Base-by-base conservation (phyloP, 805 yeast species). In the Candida maesae region DNA sequence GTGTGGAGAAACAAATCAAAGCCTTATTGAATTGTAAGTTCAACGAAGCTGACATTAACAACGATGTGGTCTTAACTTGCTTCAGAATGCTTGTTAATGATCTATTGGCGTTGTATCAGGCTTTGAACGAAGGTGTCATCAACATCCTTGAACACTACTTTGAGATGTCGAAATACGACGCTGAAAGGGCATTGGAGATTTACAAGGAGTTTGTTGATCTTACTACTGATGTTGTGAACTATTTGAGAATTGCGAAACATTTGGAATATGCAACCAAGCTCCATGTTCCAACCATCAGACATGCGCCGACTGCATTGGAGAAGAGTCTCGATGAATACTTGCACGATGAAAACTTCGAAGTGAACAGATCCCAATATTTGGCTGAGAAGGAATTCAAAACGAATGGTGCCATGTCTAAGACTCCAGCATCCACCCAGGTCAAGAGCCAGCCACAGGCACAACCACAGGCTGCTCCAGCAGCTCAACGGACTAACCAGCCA, bases 271-370 rank as follows among this genome's bases (percentile, higher is more conserved):
- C 89, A 11, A 89, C 97, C 3, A 89, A 89, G 55, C 68, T 91
- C 50, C 90, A 83, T 55, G 95, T 93, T 25, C 99, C 99, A 27
- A 90, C 95, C 12, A 90, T 93, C 46, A 87, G 87, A 59, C 99
- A 93, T 64, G 98, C 98, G 2, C 97, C 97, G 17, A 90, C 97
- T 2, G 93, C 95, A 19, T 71, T 93, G 49, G 84, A 95, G 3
- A 74, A 80, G 25, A 81, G 95, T 12, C 74, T 93, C 46, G 93
- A 88, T 58, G 96, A 90, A 52, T 95, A 91, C 61, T 67, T 93
- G 50, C 75, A 81, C 50, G 97, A 91, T 58, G 88, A 90, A 8
- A 81, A 82, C 52, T 88, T 88, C 63, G 96, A 88, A 51, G 64
- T 67, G 8, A 88, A 86, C 59, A 76, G 95, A 60, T 68, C 79